Evolutionary conservation across 306 rosid genomes (phyloP), one percentile per base, ranked within the genome.

Genomic region (Hippophae gyantsensis): DNA sequence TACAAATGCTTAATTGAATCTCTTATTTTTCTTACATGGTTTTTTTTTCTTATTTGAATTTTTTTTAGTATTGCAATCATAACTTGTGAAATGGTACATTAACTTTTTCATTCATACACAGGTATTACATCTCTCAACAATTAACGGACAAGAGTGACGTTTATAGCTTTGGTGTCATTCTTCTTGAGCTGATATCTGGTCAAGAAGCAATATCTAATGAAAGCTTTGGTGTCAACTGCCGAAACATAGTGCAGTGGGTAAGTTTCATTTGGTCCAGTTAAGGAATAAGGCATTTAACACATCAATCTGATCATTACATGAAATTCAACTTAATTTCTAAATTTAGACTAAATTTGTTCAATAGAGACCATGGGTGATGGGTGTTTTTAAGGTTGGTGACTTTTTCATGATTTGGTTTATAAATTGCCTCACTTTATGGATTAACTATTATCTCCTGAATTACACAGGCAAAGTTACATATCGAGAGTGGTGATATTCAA

Each of bases 191-290:
- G 67, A 85, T 92, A 71, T 92, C 99, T 1, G 99, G 99, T 73
- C 95, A 88, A 73, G 99, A 92, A 80, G 99, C 99, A 40, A 92
- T 92, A 76, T 92, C 99, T 0, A 92, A 85, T 61, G 94, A 86
- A 55, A 92, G 57, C 80, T 92, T 92, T 47, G 99, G 99, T 59
- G 80, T 69, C 64, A 84, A 92, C 80, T 92, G 96, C 77, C 81
- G 96, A 62, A 88, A 85, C 78, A 88, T 92, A 52, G 96, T 88
- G 60, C 99, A 92, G 25, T 92, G 99, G 99, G 99, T 92, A 75
- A 81, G 92, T 78, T 56, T 69, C 9, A 50, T 51, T 69, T 74
- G 47, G 38, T 32, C 38, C 38, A 32, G 48, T 61, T 2, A 46
- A 46, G 48, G 13, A 18, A 11, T 11, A 12, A 23, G 52, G 53